These are phyloP conservation scores for Trametes sp. DNA, from an alignment of 1,284 basidiomycete species.

Conservation along the genomic window DNA sequence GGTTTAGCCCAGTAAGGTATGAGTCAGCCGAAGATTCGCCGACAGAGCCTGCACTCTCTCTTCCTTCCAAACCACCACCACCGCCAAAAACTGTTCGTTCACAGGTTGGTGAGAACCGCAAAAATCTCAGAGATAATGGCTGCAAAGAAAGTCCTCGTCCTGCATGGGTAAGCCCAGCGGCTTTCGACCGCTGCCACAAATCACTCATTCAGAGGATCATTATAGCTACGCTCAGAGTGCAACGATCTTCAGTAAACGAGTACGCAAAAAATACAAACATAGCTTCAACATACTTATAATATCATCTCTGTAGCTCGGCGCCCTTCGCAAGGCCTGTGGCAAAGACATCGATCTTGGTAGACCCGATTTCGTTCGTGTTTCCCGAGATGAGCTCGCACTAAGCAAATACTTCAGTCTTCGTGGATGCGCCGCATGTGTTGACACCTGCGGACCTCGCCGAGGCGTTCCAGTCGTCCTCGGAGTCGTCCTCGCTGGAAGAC, in stretches of 20 bases:
- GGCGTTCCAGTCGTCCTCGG: constrained; percentile 37
- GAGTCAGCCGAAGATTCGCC: constrained; percentile 6
- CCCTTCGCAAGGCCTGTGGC: constrained; percentile 73
- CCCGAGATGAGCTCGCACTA: no score
- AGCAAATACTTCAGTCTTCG: constrained; percentile 76
- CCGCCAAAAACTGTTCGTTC: neutral
- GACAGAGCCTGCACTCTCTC: neutral
- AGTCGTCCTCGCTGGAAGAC: constrained; percentile 49
- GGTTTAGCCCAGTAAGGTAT: no score
- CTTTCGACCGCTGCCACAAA: neutral
- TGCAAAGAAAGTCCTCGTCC: constrained; percentile 54
- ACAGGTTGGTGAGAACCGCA: neutral
- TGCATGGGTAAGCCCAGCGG: constrained; percentile 60
- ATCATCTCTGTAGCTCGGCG: constrained; percentile 63
- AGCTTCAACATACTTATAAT: no score
- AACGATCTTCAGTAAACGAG: constrained; percentile 81
- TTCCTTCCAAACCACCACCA: neutral
- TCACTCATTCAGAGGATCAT: neutral
- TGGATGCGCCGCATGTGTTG: constrained; percentile 81
- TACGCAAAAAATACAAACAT: constrained; percentile 43
- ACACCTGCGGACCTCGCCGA: constrained; percentile 71
- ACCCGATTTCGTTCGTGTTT: neutral
- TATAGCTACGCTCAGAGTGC: constrained; percentile 85
- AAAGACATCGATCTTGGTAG: constrained; percentile 77
- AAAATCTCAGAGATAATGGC: neutral